phyloP scores from a whole-genome alignment of 139 green algal genomes.

The Pleodorina starrii region DNA sequence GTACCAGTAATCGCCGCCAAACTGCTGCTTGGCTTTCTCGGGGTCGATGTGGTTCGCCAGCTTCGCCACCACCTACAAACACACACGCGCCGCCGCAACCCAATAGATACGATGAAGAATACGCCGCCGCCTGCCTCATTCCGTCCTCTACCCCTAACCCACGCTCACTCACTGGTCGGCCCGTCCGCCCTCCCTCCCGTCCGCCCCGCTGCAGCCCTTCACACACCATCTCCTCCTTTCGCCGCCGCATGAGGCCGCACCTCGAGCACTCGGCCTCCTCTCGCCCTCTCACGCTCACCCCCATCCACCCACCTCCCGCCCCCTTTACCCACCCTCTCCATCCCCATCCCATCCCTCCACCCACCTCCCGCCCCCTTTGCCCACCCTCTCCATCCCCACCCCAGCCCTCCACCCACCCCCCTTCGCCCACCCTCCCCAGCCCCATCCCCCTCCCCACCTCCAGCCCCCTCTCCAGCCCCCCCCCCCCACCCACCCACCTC shows the following conservation, averaged over 20 bases:
- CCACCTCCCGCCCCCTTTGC: not conserved
- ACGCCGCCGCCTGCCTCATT: too few species aligned
- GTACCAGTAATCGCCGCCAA: constrained; percentile 55
- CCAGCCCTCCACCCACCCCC: not conserved
- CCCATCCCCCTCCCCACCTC: too few species aligned
- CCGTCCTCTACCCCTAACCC: too few species aligned
- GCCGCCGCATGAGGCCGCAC: too few species aligned
- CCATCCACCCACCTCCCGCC: not conserved
- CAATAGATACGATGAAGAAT: too few species aligned
- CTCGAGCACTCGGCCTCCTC: too few species aligned
- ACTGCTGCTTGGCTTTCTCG: constrained; percentile 45
- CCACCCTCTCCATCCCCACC: not conserved
- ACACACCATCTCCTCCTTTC: too few species aligned
- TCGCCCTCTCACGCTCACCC: too few species aligned
- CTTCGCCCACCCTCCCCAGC: not conserved
- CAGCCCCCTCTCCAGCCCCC: too few species aligned
- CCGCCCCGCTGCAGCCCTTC: too few species aligned
- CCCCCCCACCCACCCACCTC: constrained; percentile 54
- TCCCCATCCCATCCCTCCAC: not conserved
- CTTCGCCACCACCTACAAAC: constrained; percentile 54
- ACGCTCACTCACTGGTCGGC: too few species aligned
- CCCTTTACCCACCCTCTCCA: not conserved
- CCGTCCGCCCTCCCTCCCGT: too few species aligned
- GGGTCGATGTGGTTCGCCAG: constrained; percentile 57
- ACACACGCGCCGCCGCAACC: not conserved